Conservation (phyloP, 352 stramenopile species). For the Phytophthora boehmeriae region DNA sequence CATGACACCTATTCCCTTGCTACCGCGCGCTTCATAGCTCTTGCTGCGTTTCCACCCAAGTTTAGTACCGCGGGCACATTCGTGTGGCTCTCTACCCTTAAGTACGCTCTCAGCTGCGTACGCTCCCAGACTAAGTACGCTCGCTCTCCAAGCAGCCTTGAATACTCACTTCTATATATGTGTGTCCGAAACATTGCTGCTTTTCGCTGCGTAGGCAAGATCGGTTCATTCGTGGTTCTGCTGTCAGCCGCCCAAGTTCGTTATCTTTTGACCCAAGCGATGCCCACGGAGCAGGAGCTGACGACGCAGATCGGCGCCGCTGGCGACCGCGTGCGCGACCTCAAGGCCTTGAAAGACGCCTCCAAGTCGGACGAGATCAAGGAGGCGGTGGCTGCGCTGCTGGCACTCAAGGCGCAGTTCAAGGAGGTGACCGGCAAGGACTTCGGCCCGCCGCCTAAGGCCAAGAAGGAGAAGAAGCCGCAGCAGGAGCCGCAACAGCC, state of each 20-base stretch:
- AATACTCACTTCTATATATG: too few relatives aligned
- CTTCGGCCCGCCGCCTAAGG: constrained; percentile 65
- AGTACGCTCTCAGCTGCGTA: too few relatives aligned
- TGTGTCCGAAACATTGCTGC: too few relatives aligned
- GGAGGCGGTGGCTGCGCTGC: constrained; percentile 56
- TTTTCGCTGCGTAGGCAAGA: constrained; percentile 4
- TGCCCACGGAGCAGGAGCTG: constrained; percentile 61
- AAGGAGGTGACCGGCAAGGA: constrained; percentile 77
- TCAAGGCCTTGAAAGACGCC: constrained; percentile 69
- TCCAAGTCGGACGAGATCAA: constrained; percentile 53
- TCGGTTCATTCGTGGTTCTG: constrained; percentile 43
- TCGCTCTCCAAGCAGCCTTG: too few relatives aligned
- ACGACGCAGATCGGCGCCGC: constrained; percentile 64
- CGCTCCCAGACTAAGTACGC: too few relatives aligned
- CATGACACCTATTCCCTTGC: too few relatives aligned
- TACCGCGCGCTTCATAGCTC: too few relatives aligned
- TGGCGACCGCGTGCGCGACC: constrained; percentile 73
- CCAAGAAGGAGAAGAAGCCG: constrained; percentile 72
- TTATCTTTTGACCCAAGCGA: constrained; percentile 8
- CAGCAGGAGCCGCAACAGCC: constrained; percentile 18
- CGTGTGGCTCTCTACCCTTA: too few relatives aligned
- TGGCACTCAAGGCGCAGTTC: constrained; percentile 81
- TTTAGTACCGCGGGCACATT: too few relatives aligned
- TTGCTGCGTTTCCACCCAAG: too few relatives aligned
- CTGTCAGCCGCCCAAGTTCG: constrained; percentile 17